Base-by-base conservation (phyloP, 2,329 filamentous ascomycete genomes). In the Knoxdaviesia proteae region DNA sequence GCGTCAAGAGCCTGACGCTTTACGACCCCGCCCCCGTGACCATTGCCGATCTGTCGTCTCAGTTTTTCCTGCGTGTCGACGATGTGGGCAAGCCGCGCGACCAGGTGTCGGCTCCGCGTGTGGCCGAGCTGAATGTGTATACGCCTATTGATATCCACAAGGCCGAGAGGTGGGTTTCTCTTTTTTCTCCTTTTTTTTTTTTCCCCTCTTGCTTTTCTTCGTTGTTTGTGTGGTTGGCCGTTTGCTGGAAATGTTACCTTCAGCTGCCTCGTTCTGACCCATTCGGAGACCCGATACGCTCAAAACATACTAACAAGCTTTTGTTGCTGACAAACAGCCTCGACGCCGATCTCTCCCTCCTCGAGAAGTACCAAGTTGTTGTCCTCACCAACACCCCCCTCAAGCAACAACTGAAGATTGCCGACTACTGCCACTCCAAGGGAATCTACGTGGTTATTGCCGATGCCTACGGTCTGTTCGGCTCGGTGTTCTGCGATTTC, bases 401-500 rank as follows among this genome's bases (percentile, higher is more conserved):
- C 48, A 73, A 80, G 50, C 74, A 84, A 46, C 90, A 98, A 63
- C 68, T 87, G 44, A 65, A 68, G 38, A 84, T 98, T 49, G 82
- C 83, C 50, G 86, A 96, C 52, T 96, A 88, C 64, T 93, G 88
- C 61, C 90, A 96, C 60, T 67, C 80, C 48, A 93, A 96, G 59
- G 81, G 83, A 48, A 94, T 98, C 51, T 94, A 84, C 57, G 64
- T 98, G 36, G 77, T 94, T 41, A 74, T 84, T 44, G 76, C 84
- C 6, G 87, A 94, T 55, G 93, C 83, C 0, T 94, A 84, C 53
- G 90, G 90, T 49, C 71, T 98, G 33, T 98, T 98, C 56, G 90
- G 90, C 41, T 83, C 80, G 49, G 81, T 98, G 51, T 98, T 98
- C 64, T 94, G 87, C 54, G 90, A 98, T 56, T 98, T 98, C 56